phyloP scores from a whole-genome alignment of 352 stramenopile genomes.

The Pilasporangium apinafurcum region DNA sequence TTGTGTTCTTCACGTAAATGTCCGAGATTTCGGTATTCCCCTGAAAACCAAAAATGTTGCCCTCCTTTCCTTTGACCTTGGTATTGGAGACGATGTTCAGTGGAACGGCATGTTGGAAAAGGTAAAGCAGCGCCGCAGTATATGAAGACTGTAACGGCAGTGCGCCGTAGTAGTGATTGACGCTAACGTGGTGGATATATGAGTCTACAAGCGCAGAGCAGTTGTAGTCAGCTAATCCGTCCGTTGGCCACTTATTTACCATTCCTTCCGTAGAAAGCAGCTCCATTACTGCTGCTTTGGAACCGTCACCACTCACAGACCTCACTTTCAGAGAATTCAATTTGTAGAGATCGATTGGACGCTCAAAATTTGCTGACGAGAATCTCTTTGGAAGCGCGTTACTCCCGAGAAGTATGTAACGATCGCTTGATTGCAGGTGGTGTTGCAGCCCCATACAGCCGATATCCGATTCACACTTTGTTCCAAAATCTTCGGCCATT shows the following conservation, averaged over 20 bases:
- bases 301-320: no score
- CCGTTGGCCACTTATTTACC: neutral
- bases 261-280: neutral
- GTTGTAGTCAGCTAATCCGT: neutral
- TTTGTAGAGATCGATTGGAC: constrained; percentile 9
- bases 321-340: constrained; percentile 1
- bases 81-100: constrained; percentile 10
- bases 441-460: constrained; percentile 22
- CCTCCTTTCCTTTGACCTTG: neutral
- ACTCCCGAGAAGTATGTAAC: constrained; percentile 9
- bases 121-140: constrained; percentile 33
- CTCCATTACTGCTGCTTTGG: constrained; percentile 7
- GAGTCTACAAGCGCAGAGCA: constrained; percentile 18
- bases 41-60: constrained; percentile 1
- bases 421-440: constrained; percentile 3
- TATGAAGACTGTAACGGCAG: constrained; percentile 27
- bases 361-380: constrained; percentile 2
- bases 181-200: constrained; percentile 21
- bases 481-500: constrained; percentile 12
- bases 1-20: constrained; percentile 53
- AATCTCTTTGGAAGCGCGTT: neutral
- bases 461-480: neutral
- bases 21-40: constrained; percentile 17
- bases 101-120: constrained; percentile 46
- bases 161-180: constrained; percentile 16